phyloP scores from a whole-genome alignment of 495 filamentous ascomycete species.

The Aspergillus egyptiacus region DNA sequence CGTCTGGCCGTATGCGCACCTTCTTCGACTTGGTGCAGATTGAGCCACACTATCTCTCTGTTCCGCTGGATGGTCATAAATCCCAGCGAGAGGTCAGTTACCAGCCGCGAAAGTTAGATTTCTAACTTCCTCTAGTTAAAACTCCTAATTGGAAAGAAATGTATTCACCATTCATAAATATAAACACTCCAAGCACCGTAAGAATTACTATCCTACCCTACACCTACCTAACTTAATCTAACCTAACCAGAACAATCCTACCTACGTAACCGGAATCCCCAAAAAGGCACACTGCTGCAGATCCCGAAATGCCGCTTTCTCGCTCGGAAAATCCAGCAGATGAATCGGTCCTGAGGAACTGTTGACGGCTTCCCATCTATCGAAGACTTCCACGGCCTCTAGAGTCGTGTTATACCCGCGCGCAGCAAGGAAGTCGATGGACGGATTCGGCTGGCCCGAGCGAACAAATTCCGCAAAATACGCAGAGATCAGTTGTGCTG shows the following conservation, averaged over 20 bases:
- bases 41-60: no score
- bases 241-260: constrained; percentile 17
- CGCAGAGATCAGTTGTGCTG: constrained; percentile 21
- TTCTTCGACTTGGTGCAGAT: neutral
- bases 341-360: constrained; percentile 25
- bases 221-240: no score
- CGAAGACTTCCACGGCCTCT: constrained; percentile 17
- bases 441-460: constrained; percentile 27
- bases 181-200: no score
- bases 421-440: constrained; percentile 20
- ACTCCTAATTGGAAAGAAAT: no score
- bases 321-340: constrained; percentile 28
- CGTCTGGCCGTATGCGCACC: neutral
- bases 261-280: constrained; percentile 27
- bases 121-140: no score
- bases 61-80: no score
- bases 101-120: no score
- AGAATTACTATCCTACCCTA: no score
- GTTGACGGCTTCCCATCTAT: constrained; percentile 8
- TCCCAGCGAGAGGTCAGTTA: no score
- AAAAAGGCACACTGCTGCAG: constrained; percentile 33
- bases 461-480: constrained; percentile 31
- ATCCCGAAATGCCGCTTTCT: constrained; percentile 25
- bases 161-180: no score
- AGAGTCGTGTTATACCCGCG: constrained; percentile 27